Evolutionary conservation across 306 rosid species (phyloP).

Genomic region (Cicer judaicum): DNA sequence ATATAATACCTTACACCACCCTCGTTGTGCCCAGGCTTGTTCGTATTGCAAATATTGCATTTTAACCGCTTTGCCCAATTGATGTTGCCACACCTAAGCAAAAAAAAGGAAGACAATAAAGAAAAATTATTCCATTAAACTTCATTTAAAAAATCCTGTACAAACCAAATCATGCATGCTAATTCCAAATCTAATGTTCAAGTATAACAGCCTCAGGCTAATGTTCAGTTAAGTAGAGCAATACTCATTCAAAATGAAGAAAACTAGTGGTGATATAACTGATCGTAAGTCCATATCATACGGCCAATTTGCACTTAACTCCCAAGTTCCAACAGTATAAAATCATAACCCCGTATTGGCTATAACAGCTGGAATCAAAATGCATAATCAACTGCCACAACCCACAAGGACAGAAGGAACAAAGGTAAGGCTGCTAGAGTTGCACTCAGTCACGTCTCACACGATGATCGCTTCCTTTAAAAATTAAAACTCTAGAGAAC

Average conservation of each 20-base stretch:
- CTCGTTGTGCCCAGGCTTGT: slow-evolving; percentile 91
- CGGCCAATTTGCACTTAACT: slow-evolving; percentile 19
- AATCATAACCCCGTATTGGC: slow-evolving; percentile 19
- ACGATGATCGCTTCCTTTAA: slow-evolving; percentile 22
- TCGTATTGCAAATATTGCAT: slow-evolving; percentile 98
- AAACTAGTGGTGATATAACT: slow-evolving; percentile 8
- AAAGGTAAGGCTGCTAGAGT: slow-evolving; percentile 24
- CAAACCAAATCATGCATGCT: slow-evolving; percentile 22
- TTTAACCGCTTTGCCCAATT: slow-evolving; percentile 98
- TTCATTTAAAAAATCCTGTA: slow-evolving; percentile 9
- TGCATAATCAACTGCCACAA: slow-evolving; percentile 39
- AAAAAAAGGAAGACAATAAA: slow-evolving; percentile 21
- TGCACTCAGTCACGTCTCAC: slow-evolving; percentile 20
- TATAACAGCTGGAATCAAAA: slow-evolving; percentile 35
- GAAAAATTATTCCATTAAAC: slow-evolving; percentile 27
- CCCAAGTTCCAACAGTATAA: slow-evolving; percentile 26
- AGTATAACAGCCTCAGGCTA: slow-evolving; percentile 3
- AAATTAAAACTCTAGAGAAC: slow-evolving; percentile 23
- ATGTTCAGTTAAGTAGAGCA: slow-evolving; percentile 17
- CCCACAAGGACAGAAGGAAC: slow-evolving; percentile 32
- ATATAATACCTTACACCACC: slow-evolving; percentile 92
- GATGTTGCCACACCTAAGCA: slow-evolving; percentile 93
- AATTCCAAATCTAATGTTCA: slow-evolving; percentile 1
- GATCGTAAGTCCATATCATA: slow-evolving; percentile 31
- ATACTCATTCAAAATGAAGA: slow-evolving; percentile 10